Base-by-base conservation (phyloP, 2,329 filamentous ascomycete species). In the Fusarium oxysporum region DNA sequence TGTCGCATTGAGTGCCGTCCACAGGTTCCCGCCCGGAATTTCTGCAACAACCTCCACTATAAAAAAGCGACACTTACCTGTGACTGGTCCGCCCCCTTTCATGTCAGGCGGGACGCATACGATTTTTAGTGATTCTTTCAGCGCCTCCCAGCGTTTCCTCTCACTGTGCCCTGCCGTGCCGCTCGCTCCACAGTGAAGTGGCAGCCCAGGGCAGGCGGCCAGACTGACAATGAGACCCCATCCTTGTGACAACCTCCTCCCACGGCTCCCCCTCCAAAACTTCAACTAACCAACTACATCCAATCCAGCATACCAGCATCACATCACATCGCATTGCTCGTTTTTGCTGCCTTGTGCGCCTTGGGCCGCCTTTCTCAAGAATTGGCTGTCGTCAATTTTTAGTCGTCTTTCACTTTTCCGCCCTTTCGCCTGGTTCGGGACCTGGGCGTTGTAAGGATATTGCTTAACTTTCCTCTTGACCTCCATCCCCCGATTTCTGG, bases 191-290 rank as follows among this genome's bases (percentile, higher is more conserved):
- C 62, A 38, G 53, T 11, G 55, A 58, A 58, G 45, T 60, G 55
- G 48, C 62, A 53, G 57, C 41, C 47, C 55, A 68, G 65, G 65
- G 63, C 64, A 68, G 65, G 64, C 64, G 56, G 37, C 43, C 38
- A 62, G 38, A 35, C 28, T 59, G n/a, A 50, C 51, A 53, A 48
- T 55, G 40, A 38, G 62, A 56, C 58, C 40, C 58, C 62, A 67
- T 72, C 72, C 73, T 77, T 75, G 71, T 76, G 75, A 77, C 75
- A 73, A 73, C 70, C 59, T 68, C 74, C 68, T 76, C 70, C 70
- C 66, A 65, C 51, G 37, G 33, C 50, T 60, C 65, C 76, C 71
- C 73, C 73, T 74, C 76, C 70, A 76, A 74, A 69, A 70, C 53
- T 54, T 70, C 55, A 50, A 71, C 62, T 68, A 55, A 59, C 60